phyloP scores from a whole-genome alignment of 2,329 filamentous ascomycete species.

The Colletotrichum gigasporum region DNA sequence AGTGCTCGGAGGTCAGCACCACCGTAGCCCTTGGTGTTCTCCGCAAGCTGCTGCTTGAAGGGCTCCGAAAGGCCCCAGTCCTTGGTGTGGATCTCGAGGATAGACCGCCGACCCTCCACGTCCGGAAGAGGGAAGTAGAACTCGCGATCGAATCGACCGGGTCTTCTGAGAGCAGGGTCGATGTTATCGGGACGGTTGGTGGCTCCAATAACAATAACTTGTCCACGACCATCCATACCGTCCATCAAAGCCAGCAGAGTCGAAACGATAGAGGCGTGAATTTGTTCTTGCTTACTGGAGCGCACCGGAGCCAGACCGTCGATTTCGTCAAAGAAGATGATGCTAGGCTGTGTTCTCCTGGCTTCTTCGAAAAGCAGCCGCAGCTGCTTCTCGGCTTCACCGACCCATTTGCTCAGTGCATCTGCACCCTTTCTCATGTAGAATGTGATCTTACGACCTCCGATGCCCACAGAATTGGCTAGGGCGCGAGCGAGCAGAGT shows the following conservation, averaged over 20 bases:
- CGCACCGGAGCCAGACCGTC: constrained; percentile 95
- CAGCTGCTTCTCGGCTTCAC: constrained; percentile 95
- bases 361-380: constrained; percentile 95
- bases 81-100: constrained; percentile 94
- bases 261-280: constrained; percentile 96
- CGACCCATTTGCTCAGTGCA: constrained; percentile 98
- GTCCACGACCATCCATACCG: constrained; percentile 96
- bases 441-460: constrained; percentile 95
- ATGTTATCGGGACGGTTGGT: constrained; percentile 97
- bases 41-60: constrained; percentile 86
- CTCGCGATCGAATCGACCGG: constrained; percentile 94
- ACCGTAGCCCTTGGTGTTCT: constrained; percentile 94
- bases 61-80: constrained; percentile 85
- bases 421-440: constrained; percentile 99
- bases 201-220: constrained; percentile 98
- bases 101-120: constrained; percentile 79
- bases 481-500: constrained; percentile 94
- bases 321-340: constrained; percentile 99
- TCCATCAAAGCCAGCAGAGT: constrained; percentile 96
- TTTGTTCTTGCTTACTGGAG: constrained; percentile 98
- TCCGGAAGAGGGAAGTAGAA: constrained; percentile 98
- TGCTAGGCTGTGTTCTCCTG: constrained; percentile 93
- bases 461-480: constrained; percentile 87
- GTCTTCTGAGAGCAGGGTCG: constrained; percentile 91
- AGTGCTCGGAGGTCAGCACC: constrained; percentile 94